These are phyloP conservation scores for Sporothrix curviconia DNA, from an alignment of 2,329 filamentous ascomycete species.

Conservation along the genomic window DNA sequence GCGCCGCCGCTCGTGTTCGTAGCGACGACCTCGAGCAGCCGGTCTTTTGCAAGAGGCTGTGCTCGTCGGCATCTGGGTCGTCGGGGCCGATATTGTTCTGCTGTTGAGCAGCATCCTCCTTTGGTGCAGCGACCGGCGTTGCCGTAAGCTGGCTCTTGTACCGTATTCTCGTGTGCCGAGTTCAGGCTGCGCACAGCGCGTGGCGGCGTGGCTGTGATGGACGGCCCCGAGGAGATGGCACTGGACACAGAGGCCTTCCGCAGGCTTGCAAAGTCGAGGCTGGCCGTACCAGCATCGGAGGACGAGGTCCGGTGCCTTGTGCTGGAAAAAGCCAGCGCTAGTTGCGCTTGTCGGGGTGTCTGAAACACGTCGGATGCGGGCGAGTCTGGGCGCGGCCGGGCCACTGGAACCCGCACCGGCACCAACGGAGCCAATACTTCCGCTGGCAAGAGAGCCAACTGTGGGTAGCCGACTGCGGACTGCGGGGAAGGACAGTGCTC, in stretches of 20 bases:
- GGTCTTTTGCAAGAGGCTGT: constrained; percentile 59
- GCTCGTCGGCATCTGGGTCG: constrained; percentile 60
- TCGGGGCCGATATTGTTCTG: constrained; percentile 20
- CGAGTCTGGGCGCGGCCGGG: constrained; percentile 29
- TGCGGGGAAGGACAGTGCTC: constrained; percentile 26
- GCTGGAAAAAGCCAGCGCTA: constrained; percentile 28
- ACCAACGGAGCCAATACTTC: constrained; percentile 9
- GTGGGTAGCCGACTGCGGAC: constrained; percentile 31
- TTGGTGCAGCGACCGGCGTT: not conserved
- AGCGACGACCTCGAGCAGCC: constrained; percentile 49
- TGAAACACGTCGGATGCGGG: constrained; percentile 41
- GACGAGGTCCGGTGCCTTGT: constrained; percentile 36
- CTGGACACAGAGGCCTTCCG: constrained; percentile 41
- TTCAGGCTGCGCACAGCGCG: constrained; percentile 27
- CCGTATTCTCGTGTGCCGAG: constrained; percentile 25
- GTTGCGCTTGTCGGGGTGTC: constrained; percentile 40
- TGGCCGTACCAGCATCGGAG: constrained; percentile 35
- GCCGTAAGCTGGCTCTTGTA: not conserved
- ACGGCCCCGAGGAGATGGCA: constrained; percentile 32
- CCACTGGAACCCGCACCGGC: not conserved
- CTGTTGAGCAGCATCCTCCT: constrained; percentile 21
- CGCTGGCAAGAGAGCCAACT: constrained; percentile 24
- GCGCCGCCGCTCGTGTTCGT: not conserved
- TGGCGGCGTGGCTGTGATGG: constrained; percentile 28
- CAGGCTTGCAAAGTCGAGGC: constrained; percentile 28